Percentiles rank a stretch among this genome's conserved stretches.
Evolutionary conservation across 2,329 filamentous ascomycete genomes (phyloP).

Genomic region (Fusarium abutilonis): DNA sequence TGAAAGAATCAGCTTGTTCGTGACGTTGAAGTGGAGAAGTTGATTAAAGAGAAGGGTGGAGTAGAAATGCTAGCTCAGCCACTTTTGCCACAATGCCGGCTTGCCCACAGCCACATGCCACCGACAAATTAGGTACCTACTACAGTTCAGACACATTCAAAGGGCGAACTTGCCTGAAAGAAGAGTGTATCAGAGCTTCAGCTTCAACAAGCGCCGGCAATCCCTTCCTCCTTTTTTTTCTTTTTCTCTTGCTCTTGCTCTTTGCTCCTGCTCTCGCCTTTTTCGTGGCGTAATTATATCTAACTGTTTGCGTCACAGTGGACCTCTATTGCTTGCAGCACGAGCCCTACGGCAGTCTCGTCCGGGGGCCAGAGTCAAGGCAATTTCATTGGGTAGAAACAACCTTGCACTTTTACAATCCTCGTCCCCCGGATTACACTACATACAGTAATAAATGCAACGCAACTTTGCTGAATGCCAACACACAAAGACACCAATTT

Average conservation of each 20-base stretch:
- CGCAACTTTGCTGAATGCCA: conserved; percentile 1
- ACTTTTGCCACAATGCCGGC: conserved; percentile 9
- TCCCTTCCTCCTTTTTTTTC: not conserved
- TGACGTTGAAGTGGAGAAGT: conserved; percentile 14
- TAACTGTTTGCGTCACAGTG: conserved; percentile 37
- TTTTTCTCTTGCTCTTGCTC: not conserved
- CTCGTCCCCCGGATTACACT: conserved; percentile 6
- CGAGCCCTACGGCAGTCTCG: conserved; percentile 10
- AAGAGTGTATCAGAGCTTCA: too few species aligned
- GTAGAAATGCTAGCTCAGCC: conserved; percentile 14
- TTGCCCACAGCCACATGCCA: conserved; percentile 14
- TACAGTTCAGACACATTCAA: too few species aligned
- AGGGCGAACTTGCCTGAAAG: not conserved
- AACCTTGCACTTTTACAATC: not conserved
- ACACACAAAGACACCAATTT: not conserved
- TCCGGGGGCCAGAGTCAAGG: not conserved
- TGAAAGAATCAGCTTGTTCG: conserved; percentile 15
- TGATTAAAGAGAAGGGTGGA: not conserved
- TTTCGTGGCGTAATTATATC: conserved; percentile 33
- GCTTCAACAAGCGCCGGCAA: not conserved
- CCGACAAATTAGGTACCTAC: not conserved
- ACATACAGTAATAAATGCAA: not conserved
- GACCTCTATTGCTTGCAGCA: conserved; percentile 21
- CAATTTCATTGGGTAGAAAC: conserved; percentile 6
- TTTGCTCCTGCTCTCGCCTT: not conserved